A percentile compares a stretch with the other conserved stretches of the same genome.
These are phyloP conservation scores for Phytopythium cucurbitacearum DNA, from an alignment of 352 stramenopile genomes.

Conservation along the genomic window DNA sequence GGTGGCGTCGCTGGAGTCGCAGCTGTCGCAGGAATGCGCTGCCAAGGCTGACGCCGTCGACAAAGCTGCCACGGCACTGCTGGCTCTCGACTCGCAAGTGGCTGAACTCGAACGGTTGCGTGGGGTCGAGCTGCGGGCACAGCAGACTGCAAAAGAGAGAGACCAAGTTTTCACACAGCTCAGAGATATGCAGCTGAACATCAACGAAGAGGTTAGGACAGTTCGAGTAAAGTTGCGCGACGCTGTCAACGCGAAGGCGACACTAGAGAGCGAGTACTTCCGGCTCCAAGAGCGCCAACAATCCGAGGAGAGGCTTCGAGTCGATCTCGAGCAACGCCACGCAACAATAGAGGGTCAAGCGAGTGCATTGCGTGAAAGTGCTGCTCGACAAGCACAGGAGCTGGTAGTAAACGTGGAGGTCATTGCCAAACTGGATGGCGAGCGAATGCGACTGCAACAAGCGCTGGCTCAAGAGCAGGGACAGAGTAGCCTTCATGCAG, in stretches of 20 bases:
- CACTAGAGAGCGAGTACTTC: not conserved
- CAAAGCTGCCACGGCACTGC: constrained; percentile 27
- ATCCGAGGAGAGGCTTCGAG: not conserved
- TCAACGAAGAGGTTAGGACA: constrained; percentile 7
- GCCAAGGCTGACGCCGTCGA: constrained; percentile 35
- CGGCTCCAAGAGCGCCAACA: not conserved
- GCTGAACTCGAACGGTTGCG: constrained; percentile 3
- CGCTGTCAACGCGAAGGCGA: constrained; percentile 1
- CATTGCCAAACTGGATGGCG: not conserved
- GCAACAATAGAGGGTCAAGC: constrained; percentile 4
- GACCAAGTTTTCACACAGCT: not conserved
- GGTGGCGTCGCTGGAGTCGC: constrained; percentile 7
- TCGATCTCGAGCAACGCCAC: not conserved
- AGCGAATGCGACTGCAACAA: not conserved
- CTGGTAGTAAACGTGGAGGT: constrained; percentile 3
- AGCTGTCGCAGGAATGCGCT: constrained; percentile 14
- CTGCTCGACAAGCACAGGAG: constrained; percentile 15
- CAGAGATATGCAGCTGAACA: not conserved
- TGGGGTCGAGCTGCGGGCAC: not conserved
- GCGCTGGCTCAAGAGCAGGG: constrained; percentile 8
- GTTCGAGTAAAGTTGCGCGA: constrained; percentile 4
- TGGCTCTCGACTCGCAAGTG: constrained; percentile 14
- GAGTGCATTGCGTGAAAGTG: constrained; percentile 7
- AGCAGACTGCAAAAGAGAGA: not conserved
- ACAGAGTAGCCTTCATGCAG: constrained; percentile 19